These are phyloP conservation scores for Ophiostoma perfectum DNA, from an alignment of 2,329 filamentous ascomycete genomes.

Conservation along the genomic window DNA sequence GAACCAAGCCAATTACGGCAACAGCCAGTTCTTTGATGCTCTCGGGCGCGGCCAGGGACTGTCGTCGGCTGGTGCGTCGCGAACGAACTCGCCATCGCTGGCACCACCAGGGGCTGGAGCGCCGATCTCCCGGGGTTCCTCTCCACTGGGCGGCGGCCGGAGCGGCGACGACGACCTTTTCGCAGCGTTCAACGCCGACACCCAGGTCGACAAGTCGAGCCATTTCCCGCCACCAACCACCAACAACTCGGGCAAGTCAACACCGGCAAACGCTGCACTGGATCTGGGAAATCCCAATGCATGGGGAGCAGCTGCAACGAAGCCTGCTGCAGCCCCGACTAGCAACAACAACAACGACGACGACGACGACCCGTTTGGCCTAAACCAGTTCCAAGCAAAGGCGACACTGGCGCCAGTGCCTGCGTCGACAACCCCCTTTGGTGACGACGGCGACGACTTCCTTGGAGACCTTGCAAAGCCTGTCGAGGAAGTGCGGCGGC, in stretches of 20 bases:
- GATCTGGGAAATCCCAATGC: slow-evolving; percentile 51
- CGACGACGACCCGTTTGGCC: slow-evolving; percentile 84
- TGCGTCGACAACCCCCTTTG: slow-evolving; percentile 28
- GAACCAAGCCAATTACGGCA: slow-evolving; percentile 72
- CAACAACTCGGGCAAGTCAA: slow-evolving; percentile 36
- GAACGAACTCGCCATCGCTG: slow-evolving; percentile 42
- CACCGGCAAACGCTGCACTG: slow-evolving; percentile 41
- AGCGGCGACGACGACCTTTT: slow-evolving; percentile 56
- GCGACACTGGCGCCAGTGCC: slow-evolving; percentile 25
- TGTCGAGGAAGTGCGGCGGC: slow-evolving; percentile 56
- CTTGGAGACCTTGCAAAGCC: slow-evolving; percentile 60
- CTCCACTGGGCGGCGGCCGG: slow-evolving; percentile 29
- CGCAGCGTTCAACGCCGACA: slow-evolving; percentile 61
- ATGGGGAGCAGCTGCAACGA: slow-evolving; percentile 38
- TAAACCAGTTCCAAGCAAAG: slow-evolving; percentile 57
- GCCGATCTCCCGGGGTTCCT: slow-evolving; percentile 26
- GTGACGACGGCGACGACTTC: slow-evolving; percentile 61
- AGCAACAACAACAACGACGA: slow-evolving; percentile 49
- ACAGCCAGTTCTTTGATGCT: slow-evolving; percentile 69
- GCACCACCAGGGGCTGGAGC: slow-evolving; percentile 27
- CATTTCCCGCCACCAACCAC: slow-evolving; percentile 51
- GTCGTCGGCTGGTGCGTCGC: slow-evolving; percentile 43
- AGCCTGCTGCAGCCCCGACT: slow-evolving; percentile 40
- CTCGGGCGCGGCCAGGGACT: slow-evolving; percentile 43
- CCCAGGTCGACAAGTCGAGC: slow-evolving; percentile 61